phyloP scores from a whole-genome alignment of 139 green algal species.

The Chlorella vulgaris region DNA sequence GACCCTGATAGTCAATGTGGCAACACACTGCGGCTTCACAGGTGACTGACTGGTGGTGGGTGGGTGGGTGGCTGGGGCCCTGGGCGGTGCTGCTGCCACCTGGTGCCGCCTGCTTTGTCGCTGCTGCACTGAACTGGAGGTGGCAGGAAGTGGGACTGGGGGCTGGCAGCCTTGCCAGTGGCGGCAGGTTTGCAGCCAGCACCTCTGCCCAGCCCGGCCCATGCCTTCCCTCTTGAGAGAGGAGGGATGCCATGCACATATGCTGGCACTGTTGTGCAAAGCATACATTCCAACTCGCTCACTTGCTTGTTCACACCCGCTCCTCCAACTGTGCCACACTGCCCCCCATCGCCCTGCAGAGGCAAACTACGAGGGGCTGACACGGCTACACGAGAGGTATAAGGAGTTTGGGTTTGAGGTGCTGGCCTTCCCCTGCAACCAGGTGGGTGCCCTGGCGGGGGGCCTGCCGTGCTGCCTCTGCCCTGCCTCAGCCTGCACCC shows the following conservation, averaged over 20 bases:
- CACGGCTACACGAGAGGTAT: constrained; percentile 47
- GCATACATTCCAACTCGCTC: too few species aligned
- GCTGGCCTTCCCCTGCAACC: constrained; percentile 53
- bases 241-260: too few species aligned
- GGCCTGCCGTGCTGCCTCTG: too few species aligned
- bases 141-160: neutral
- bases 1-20: constrained; percentile 50
- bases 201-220: too few species aligned
- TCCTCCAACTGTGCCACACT: too few species aligned
- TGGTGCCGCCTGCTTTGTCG: neutral
- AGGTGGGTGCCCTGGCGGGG: neutral
- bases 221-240: too few species aligned
- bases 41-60: constrained; percentile 4
- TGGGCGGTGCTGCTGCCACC: neutral
- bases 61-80: neutral
- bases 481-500: too few species aligned
- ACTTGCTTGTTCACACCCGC: too few species aligned
- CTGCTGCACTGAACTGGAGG: neutral
- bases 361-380: constrained; percentile 49
- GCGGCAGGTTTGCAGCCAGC: too few species aligned
- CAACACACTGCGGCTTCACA: constrained; percentile 55
- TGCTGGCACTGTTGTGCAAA: too few species aligned
- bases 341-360: too few species aligned
- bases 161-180: too few species aligned
- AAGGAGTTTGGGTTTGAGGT: constrained; percentile 45